phyloP scores from a whole-genome alignment of 148 eudicot species.

The Linanthus parryae region DNA sequence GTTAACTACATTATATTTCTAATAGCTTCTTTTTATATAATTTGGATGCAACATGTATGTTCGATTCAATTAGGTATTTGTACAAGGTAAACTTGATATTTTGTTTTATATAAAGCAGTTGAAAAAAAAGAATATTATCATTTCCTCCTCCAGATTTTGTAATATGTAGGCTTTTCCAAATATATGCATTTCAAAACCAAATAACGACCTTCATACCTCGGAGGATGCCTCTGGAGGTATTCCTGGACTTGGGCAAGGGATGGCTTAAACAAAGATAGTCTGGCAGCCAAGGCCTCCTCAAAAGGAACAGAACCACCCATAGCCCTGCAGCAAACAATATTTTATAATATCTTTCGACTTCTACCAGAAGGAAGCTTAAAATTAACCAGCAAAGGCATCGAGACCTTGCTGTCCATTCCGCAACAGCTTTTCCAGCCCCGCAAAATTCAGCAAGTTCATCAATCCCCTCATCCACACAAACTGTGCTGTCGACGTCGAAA shows the following conservation, averaged over 20 bases:
- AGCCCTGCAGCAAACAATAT: conserved; percentile 41
- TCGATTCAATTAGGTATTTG: no score
- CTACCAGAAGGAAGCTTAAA: not conserved
- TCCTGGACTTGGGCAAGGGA: conserved; percentile 9
- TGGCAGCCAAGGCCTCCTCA: conserved; percentile 10
- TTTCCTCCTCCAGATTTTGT: no score
- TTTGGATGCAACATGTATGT: no score
- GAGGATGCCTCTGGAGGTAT: conserved; percentile 5
- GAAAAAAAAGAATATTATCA: no score
- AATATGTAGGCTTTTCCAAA: no score
- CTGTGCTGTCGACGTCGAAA: conserved; percentile 98
- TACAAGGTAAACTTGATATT: no score
- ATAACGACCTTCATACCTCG: conserved; percentile 4
- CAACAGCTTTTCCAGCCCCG: conserved; percentile 96
- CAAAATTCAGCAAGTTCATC: conserved; percentile 95
- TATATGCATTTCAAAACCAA: no score
- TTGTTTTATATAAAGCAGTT: no score
- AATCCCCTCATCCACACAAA: conserved; percentile 93
- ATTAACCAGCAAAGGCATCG: conserved; percentile 11
- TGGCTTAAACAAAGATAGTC: conserved; percentile 9
- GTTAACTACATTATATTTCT: no score
- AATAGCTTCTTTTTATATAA: no score
- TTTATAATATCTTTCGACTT: not conserved
- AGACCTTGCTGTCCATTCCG: conserved; percentile 95
- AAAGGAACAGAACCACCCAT: conserved; percentile 77